A percentile compares a stretch with the other conserved stretches of the same genome.
Evolutionary conservation across 768 basidiomycete genomes (phyloP).

Genomic region (Termitomyces sp.): DNA sequence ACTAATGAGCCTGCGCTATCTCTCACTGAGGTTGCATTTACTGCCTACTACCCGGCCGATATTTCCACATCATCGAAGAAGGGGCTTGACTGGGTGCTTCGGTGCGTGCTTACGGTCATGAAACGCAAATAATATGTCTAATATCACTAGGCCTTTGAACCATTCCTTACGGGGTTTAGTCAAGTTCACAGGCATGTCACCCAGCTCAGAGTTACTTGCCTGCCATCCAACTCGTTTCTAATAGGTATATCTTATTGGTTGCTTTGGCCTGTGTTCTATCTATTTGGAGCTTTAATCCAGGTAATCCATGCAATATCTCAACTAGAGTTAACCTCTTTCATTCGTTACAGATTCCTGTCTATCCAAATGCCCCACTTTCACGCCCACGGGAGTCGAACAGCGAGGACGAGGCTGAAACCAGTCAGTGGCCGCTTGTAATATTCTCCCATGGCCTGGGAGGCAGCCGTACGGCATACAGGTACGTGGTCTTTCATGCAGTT

Average conservation of each 20-base stretch:
- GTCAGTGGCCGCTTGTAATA: slow-evolving; percentile 71
- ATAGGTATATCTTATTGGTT: slow-evolving; percentile 36
- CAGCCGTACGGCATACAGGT: slow-evolving; percentile 67
- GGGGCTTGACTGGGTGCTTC: slow-evolving; percentile 52
- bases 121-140: neutral
- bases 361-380: slow-evolving; percentile 50
- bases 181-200: slow-evolving; percentile 39
- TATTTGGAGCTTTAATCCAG: slow-evolving; percentile 45
- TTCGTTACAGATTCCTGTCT: slow-evolving; percentile 46
- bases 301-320: slow-evolving; percentile 18
- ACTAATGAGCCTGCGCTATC: slow-evolving; percentile 36
- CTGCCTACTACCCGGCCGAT: slow-evolving; percentile 60
- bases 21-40: slow-evolving; percentile 61
- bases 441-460: slow-evolving; percentile 86
- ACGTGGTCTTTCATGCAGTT: neutral
- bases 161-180: slow-evolving; percentile 44
- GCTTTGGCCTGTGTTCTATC: slow-evolving; percentile 45
- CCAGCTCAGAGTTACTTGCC: neutral
- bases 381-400: slow-evolving; percentile 24
- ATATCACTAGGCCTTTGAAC: slow-evolving; percentile 33
- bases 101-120: slow-evolving; percentile 33
- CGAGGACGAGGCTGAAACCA: slow-evolving; percentile 4
- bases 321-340: neutral
- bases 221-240: neutral
- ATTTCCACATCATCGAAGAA: slow-evolving; percentile 22